Evolutionary conservation across 352 stramenopile genomes (phyloP).

Genomic region (Bremia lactucae): DNA sequence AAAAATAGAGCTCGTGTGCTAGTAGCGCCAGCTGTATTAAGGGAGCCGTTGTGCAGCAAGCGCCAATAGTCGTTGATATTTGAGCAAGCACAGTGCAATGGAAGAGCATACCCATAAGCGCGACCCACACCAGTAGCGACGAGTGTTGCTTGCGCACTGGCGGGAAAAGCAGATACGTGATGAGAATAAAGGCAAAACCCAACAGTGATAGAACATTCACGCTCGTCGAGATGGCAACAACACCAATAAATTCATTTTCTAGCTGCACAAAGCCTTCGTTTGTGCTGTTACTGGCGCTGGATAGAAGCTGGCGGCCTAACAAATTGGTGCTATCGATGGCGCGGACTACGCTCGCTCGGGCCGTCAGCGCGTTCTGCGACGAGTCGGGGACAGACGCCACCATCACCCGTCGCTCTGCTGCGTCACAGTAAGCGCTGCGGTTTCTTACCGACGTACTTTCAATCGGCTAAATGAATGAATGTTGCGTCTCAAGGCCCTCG

Average conservation of each 20-base stretch:
- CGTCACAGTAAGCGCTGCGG: slow-evolving; percentile 1
- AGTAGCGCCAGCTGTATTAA: slow-evolving; percentile 63
- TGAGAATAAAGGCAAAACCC: slow-evolving; percentile 67
- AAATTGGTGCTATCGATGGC: slow-evolving; percentile 20
- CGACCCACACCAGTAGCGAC: slow-evolving; percentile 70
- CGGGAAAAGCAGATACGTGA: slow-evolving; percentile 72
- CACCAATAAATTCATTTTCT: slow-evolving; percentile 47
- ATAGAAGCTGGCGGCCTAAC: slow-evolving; percentile 23
- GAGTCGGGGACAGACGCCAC: slow-evolving; percentile 18
- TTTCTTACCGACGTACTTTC: slow-evolving; percentile 1
- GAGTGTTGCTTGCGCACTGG: slow-evolving; percentile 74
- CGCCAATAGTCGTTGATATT: slow-evolving; percentile 30
- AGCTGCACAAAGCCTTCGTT: slow-evolving; percentile 17
- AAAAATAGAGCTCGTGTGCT: slow-evolving; percentile 78
- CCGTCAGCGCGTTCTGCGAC: slow-evolving; percentile 7
- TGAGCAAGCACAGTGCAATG: slow-evolving; percentile 59
- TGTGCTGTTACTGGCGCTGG: slow-evolving; percentile 1
- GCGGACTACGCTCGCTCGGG: slow-evolving; percentile 9
- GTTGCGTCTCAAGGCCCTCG: no score
- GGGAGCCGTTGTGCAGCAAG: slow-evolving; percentile 51
- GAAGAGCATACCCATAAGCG: slow-evolving; percentile 71
- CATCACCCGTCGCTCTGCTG: slow-evolving; percentile 10
- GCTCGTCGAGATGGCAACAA: slow-evolving; percentile 38
- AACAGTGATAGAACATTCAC: slow-evolving; percentile 60
- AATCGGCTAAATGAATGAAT: slow-evolving; percentile 7